These are phyloP conservation scores for Phytophthora ramorum DNA, from an alignment of 352 stramenopile species.

Conservation along the genomic window DNA sequence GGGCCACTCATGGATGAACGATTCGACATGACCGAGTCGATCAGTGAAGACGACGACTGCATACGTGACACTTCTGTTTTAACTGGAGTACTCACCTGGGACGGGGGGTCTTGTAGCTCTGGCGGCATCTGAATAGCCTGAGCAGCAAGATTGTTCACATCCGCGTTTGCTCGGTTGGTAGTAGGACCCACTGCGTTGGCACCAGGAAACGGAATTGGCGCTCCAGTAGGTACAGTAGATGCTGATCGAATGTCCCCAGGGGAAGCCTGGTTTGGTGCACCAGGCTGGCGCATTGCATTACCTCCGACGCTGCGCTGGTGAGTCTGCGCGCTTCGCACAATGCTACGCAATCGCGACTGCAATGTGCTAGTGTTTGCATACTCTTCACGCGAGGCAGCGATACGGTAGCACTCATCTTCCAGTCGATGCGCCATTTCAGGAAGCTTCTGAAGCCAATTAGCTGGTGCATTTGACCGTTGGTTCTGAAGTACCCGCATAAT, in stretches of 20 bases:
- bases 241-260: conserved; percentile 25
- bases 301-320: conserved; percentile 59
- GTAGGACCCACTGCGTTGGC: conserved; percentile 45
- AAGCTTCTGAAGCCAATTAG: conserved; percentile 97
- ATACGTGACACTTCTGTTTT: conserved; percentile 37
- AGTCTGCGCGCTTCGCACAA: conserved; percentile 88
- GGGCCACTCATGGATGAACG: conserved; percentile 44
- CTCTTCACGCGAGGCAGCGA: conserved; percentile 88
- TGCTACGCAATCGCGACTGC: conserved; percentile 95
- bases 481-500: conserved; percentile 97
- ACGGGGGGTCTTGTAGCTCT: conserved; percentile 65
- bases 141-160: conserved; percentile 34
- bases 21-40: conserved; percentile 58
- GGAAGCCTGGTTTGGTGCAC: conserved; percentile 32
- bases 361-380: conserved; percentile 96
- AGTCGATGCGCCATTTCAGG: conserved; percentile 98
- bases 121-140: conserved; percentile 83
- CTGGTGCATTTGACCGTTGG: conserved; percentile 94
- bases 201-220: conserved; percentile 69
- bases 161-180: conserved; percentile 12
- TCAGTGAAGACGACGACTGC: conserved; percentile 41
- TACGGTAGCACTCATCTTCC: conserved; percentile 96
- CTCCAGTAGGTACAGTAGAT: conserved; percentile 30
- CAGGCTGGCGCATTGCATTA: conserved; percentile 34
- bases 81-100: conserved; percentile 35